Conservation (phyloP, 306 rosid genomes). For the Trifolium dubium region DNA sequence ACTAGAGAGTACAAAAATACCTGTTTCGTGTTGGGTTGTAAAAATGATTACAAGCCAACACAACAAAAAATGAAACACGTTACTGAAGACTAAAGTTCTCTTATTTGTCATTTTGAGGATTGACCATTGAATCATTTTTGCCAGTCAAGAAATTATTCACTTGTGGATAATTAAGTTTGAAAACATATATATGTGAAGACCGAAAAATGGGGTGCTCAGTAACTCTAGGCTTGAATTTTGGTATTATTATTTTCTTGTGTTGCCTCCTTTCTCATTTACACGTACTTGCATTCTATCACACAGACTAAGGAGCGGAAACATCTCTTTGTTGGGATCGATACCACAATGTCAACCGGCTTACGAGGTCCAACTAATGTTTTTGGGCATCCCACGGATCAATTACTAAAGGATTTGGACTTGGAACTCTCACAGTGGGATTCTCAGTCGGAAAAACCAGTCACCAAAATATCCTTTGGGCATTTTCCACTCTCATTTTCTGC, state of each 20-base stretch:
- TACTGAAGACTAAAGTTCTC: background rate
- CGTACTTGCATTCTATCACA: constrained; percentile 39
- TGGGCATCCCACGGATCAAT: constrained; percentile 88
- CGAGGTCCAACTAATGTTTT: constrained; percentile 95
- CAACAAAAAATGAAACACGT: background rate
- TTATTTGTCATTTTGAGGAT: constrained; percentile 23
- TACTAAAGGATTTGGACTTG: constrained; percentile 69
- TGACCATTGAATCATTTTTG: constrained; percentile 16
- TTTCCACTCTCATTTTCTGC: constrained; percentile 90
- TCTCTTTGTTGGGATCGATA: constrained; percentile 92
- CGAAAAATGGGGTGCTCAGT: constrained; percentile 13
- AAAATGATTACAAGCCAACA: background rate
- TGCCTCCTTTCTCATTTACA: constrained; percentile 37
- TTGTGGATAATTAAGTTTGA: constrained; percentile 19
- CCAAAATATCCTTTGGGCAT: constrained; percentile 90
- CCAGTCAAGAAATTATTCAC: background rate
- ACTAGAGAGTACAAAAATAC: background rate
- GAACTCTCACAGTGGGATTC: constrained; percentile 89
- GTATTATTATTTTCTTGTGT: constrained; percentile 35
- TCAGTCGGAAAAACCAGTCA: constrained; percentile 59
- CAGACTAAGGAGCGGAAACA: constrained; percentile 68
- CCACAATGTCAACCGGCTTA: constrained; percentile 73
- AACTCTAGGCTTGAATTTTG: constrained; percentile 11
- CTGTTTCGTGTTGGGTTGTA: background rate
- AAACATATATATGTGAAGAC: constrained; percentile 18